Percentiles rank a stretch among this genome's conserved stretches.
Evolutionary conservation across 2,329 filamentous ascomycete species (phyloP).

Genomic region (Fusarium sp.): DNA sequence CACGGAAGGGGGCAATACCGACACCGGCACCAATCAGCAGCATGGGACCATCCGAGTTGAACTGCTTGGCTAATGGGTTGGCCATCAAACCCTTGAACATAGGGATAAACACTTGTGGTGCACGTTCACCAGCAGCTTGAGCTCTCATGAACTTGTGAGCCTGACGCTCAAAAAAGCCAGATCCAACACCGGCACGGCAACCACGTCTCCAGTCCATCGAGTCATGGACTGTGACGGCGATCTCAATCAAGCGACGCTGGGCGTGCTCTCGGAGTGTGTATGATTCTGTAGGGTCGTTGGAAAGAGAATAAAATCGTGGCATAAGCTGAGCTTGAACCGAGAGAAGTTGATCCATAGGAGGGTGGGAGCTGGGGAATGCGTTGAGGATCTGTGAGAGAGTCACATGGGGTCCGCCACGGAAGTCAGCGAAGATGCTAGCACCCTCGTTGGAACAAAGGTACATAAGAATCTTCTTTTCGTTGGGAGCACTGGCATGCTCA

Average conservation of each 20-base stretch:
- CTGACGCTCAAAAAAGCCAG: slow-evolving; percentile 91
- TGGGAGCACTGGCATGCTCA: slow-evolving; percentile 82
- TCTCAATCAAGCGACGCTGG: slow-evolving; percentile 86
- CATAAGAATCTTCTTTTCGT: slow-evolving; percentile 89
- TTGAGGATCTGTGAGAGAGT: slow-evolving; percentile 87
- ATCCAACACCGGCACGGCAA: slow-evolving; percentile 85
- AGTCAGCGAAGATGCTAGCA: slow-evolving; percentile 92
- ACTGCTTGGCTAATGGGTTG: slow-evolving; percentile 92
- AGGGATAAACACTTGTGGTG: slow-evolving; percentile 79
- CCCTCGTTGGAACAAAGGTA: slow-evolving; percentile 92
- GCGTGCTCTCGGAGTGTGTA: slow-evolving; percentile 76
- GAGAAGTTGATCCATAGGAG: slow-evolving; percentile 85
- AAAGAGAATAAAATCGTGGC: slow-evolving; percentile 98
- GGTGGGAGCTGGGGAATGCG: slow-evolving; percentile 92
- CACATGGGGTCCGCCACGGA: slow-evolving; percentile 89
- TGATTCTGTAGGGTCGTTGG: slow-evolving; percentile 89
- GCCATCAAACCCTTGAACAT: slow-evolving; percentile 99
- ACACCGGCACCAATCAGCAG: slow-evolving; percentile 96
- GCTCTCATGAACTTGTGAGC: slow-evolving; percentile 79
- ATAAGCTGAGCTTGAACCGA: slow-evolving; percentile 88
- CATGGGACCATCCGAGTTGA: slow-evolving; percentile 95
- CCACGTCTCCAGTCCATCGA: slow-evolving; percentile 81
- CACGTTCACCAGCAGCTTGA: slow-evolving; percentile 69
- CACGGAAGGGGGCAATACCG: slow-evolving; percentile 96
- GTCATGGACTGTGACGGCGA: slow-evolving; percentile 97